Base-by-base conservation (phyloP, 306 rosid species). In the Alnus glutinosa region DNA sequence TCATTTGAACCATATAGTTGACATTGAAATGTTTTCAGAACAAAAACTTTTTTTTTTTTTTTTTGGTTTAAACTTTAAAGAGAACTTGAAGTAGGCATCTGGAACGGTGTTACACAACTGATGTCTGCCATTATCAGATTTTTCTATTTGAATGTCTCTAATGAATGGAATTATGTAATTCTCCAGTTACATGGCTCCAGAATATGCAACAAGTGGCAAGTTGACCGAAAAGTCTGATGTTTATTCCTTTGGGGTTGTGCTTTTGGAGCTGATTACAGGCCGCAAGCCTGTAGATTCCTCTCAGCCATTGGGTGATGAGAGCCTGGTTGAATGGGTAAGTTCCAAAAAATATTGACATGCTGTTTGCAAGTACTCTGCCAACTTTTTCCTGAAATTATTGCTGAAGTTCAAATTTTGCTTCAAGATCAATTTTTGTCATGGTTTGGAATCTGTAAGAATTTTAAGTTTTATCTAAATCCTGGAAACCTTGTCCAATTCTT, bases 191-290 rank as follows among this genome's bases (percentile, higher is more conserved):
- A 91, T 96, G 99, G 99, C 99, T 55, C 98, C 99, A 42, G 99
- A 96, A 83, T 96, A 96, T 75, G 99, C 99, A 11, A 93, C 98
- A 30, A 96, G 99, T 87, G 99, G 99, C 16, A 96, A 95, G 84
- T 86, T 95, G 82, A 95, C 99, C 2, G 99, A 95, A 66, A 95
- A 93, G 77, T 95, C 99, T 11, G 99, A 96, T 77, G 99, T 96
- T 83, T 96, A 89, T 80, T 96, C 99, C 61, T 96, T 69, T 5
- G 98, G 99, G 39, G 99, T 96, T 69, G 97, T 96, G 76, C 98
- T 93, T 81, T 85, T 93, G 89, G 98, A 96, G 96, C 86, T 96
- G 61, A 93, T 96, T 78, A 90, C 99, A 0, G 99, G 98, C 74
- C 96, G 98, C 66, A 93, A 90, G 75, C 92, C 99, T 58, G 99